Evolutionary conservation across 805 yeast species (phyloP), one percentile per base, ranked within the genome.

Genomic region (Kuraishia capsulata): DNA sequence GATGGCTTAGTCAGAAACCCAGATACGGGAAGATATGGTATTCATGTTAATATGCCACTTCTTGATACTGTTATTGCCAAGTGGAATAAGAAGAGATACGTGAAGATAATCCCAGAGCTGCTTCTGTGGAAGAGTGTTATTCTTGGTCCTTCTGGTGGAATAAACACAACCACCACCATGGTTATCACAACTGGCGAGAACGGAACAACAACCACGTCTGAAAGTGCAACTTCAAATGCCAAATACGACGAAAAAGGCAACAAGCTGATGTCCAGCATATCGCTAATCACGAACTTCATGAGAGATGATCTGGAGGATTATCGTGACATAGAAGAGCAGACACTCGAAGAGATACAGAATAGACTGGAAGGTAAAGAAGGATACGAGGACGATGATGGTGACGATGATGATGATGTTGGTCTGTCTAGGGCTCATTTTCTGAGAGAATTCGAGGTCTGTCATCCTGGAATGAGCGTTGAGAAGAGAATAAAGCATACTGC

Each of bases 61-160:
- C 63, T 85, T 4, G 57, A 69, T 20, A 39, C 46, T 11, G 61
- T 68, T 0, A 64, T 80, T 3, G 37, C 37, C 1, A 59, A 64
- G 20, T 79, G 85, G 82, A 69, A 71, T 38, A 38, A 54, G 3
- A 84, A 81, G 47, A 59, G 61, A 1, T 76, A 78, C 43, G 67
- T 67, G 13, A 54, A 52, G 24, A 47, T 86, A n/a, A 65, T 78
- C 32, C 70, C 76, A 3, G 60, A 62, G 0, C 65, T 67, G 31
- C 60, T 87, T 11, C 44, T 86, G 11, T 87, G 96, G 95, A 83
- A 81, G 48, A 88, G 89, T 1, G 69, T 84, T 58, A 70, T 84
- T n/a, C 71, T 77, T 49, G 95, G 95, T 0, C 90, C 92, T 0
- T 80, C 89, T 0, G 87, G 92, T 18, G 95, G 95, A 11, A 79